Evolutionary conservation across 768 basidiomycete genomes (phyloP).

Genomic region (Phallus indusiatus): DNA sequence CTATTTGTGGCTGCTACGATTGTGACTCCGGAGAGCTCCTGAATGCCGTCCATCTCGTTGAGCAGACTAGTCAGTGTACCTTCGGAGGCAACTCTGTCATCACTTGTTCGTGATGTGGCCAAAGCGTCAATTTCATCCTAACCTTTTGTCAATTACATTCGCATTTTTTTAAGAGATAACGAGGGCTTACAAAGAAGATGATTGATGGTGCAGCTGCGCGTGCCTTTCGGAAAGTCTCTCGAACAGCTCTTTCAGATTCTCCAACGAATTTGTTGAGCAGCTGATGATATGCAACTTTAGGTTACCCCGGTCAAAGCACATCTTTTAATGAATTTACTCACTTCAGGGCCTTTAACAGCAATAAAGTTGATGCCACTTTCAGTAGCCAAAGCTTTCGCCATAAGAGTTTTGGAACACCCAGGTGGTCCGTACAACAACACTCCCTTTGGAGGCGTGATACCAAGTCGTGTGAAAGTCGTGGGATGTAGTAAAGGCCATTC

Average conservation of each 20-base stretch:
- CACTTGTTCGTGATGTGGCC: conserved; percentile 63
- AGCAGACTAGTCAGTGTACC: conserved; percentile 88
- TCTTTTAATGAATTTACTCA: conserved; percentile 23
- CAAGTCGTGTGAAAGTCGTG: conserved; percentile 77
- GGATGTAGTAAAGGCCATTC: conserved; percentile 93
- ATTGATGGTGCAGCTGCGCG: conserved; percentile 91
- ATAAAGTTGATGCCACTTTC: conserved; percentile 95
- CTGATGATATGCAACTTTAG: conserved; percentile 29
- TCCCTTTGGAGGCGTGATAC: conserved; percentile 82
- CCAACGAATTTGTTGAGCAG: conserved; percentile 95
- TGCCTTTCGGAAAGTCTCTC: conserved; percentile 94
- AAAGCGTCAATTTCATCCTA: conserved; percentile 98
- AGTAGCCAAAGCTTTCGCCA: conserved; percentile 84
- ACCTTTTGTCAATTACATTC: background rate
- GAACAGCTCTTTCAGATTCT: conserved; percentile 90
- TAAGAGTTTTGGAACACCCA: conserved; percentile 93
- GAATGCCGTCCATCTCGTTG: conserved; percentile 98
- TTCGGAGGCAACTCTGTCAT: conserved; percentile 60
- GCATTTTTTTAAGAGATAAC: too few species aligned
- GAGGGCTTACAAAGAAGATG: conserved; percentile 83
- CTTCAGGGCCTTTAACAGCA: conserved; percentile 96
- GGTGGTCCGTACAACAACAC: conserved; percentile 91
- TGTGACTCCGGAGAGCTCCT: conserved; percentile 90
- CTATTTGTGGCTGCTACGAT: conserved; percentile 94
- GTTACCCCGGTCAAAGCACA: background rate